These are phyloP conservation scores for Cryptococcus hybrid DNA, from an alignment of 1,284 basidiomycete genomes.

Conservation along the genomic window DNA sequence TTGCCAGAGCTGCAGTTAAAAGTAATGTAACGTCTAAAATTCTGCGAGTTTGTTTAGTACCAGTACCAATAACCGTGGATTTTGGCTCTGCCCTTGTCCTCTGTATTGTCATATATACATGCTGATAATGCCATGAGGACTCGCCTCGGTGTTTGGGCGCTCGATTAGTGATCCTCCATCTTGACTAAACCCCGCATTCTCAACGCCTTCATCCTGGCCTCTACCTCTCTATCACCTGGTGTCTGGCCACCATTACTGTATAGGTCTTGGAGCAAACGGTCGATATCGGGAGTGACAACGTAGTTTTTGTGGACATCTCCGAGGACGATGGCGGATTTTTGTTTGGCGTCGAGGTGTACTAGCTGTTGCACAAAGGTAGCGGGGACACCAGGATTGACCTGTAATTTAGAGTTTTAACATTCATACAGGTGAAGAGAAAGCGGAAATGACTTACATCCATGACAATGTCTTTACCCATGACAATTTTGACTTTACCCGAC, in stretches of 20 bases:
- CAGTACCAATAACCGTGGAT: too few relatives aligned
- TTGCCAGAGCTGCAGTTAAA: conserved; percentile 1
- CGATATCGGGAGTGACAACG: conserved; percentile 80
- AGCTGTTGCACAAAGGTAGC: conserved; percentile 69
- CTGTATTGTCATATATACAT: too few relatives aligned
- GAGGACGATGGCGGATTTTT: conserved; percentile 64
- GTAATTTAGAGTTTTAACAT: background rate
- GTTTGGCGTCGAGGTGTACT: conserved; percentile 7
- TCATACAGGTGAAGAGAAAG: background rate
- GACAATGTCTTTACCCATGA: conserved; percentile 71
- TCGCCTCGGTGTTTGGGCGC: too few relatives aligned
- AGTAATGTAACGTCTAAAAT: background rate
- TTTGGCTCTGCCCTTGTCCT: background rate
- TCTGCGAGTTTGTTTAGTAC: background rate
- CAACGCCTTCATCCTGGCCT: conserved; percentile 45
- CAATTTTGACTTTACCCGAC: conserved; percentile 83
- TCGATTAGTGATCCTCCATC: conserved; percentile 54
- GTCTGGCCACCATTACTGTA: conserved; percentile 51
- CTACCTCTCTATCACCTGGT: conserved; percentile 52
- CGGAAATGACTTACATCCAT: conserved; percentile 64
- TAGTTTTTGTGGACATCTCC: conserved; percentile 85
- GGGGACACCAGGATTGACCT: conserved; percentile 82
- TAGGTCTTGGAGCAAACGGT: conserved; percentile 69
- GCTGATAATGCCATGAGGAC: too few relatives aligned
- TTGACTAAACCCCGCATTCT: conserved; percentile 54